phyloP scores from a whole-genome alignment of 83 land plant genomes.

The Picea abies region DNA sequence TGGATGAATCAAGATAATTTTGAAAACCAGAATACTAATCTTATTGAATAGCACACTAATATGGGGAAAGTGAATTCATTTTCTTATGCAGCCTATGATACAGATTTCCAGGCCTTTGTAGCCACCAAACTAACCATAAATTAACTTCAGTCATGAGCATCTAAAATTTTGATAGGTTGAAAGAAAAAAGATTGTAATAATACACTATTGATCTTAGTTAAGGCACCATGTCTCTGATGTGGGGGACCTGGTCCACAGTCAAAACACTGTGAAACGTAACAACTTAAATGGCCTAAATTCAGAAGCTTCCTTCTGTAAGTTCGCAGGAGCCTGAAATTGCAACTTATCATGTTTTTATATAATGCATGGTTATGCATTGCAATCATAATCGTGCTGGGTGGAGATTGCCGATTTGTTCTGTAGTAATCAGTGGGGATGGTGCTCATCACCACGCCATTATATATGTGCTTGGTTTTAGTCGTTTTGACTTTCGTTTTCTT shows the following conservation, averaged over 20 bases:
- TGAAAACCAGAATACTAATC: not conserved
- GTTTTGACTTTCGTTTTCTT: too few relatives aligned
- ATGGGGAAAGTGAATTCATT: not conserved
- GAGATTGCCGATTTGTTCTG: too few relatives aligned
- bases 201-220: not conserved
- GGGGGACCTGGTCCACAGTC: not conserved
- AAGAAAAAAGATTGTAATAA: not conserved
- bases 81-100: not conserved
- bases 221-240: not conserved
- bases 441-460: too few relatives aligned
- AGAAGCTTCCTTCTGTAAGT: not conserved
- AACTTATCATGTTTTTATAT: too few relatives aligned
- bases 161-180: not conserved
- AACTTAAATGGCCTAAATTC: not conserved
- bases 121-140: not conserved
- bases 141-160: not conserved
- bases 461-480: too few relatives aligned
- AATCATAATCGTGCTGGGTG: too few relatives aligned
- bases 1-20: not conserved
- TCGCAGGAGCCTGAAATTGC: too few relatives aligned
- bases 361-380: too few relatives aligned
- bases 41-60: not conserved
- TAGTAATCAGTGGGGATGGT: too few relatives aligned
- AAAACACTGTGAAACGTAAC: not conserved
- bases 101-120: not conserved